A percentile compares a stretch with the other conserved stretches of the same genome.
Evolutionary conservation across 768 basidiomycete species (phyloP).

Genomic region (Suillus hirtellus): DNA sequence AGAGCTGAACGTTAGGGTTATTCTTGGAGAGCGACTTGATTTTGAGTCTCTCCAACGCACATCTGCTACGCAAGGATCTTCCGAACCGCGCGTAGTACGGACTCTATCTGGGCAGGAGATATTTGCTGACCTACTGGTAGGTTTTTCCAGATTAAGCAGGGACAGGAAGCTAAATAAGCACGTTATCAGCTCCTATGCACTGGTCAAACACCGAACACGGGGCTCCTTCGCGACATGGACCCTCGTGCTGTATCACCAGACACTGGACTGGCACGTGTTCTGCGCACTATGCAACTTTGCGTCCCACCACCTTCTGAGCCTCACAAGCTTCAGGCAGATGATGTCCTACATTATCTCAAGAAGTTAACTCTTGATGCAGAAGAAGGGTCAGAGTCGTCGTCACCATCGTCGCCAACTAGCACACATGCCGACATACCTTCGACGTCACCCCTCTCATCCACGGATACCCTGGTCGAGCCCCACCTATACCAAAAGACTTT

Average conservation of each 20-base stretch:
- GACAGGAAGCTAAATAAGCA: neutral
- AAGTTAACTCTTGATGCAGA: neutral
- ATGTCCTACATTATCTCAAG: neutral
- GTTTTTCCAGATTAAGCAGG: constrained; percentile 2
- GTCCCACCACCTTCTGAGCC: constrained; percentile 3
- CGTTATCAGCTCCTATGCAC: constrained; percentile 53
- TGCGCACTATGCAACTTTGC: constrained; percentile 49
- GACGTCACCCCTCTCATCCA: constrained; percentile 10
- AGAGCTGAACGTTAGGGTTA: constrained; percentile 45
- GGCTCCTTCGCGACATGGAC: constrained; percentile 44
- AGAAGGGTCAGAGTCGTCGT: neutral
- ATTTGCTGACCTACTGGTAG: constrained; percentile 53
- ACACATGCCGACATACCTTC: neutral
- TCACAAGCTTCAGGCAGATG: neutral
- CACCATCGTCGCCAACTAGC: no score
- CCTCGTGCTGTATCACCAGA: constrained; percentile 38
- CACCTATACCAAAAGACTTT: constrained; percentile 25
- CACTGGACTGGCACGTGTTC: constrained; percentile 45
- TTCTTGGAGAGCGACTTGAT: constrained; percentile 58
- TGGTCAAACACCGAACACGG: constrained; percentile 60
- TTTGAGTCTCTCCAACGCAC: constrained; percentile 34
- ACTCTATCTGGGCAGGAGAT: constrained; percentile 53
- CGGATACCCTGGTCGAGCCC: constrained; percentile 15
- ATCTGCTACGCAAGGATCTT: neutral
- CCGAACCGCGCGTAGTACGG: constrained; percentile 34